Percentiles rank a stretch among this genome's conserved stretches.
phyloP scores from a whole-genome alignment of 2,329 filamentous ascomycete genomes.

The Calonectria fujianensis region DNA sequence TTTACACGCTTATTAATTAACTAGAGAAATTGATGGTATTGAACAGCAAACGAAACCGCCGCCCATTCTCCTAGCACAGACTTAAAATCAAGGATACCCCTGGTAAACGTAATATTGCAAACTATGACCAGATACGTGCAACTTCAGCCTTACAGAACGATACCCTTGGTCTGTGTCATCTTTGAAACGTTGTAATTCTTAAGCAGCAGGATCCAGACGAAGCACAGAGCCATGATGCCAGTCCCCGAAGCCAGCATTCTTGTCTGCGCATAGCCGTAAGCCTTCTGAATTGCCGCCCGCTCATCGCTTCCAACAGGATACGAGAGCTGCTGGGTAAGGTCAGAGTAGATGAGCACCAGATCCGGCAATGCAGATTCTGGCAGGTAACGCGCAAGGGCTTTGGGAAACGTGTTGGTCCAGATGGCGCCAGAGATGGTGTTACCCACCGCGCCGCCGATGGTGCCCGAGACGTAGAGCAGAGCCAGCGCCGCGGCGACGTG shows the following conservation, averaged over 20 bases:
- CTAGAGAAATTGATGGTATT: not conserved
- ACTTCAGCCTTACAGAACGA: slow-evolving; percentile 64
- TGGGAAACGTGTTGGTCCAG: slow-evolving; percentile 53
- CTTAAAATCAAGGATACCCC: too few species aligned
- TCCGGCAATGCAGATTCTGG: slow-evolving; percentile 62
- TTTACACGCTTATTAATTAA: not conserved
- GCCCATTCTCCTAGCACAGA: not conserved
- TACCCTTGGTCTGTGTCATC: slow-evolving; percentile 69
- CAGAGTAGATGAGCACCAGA: slow-evolving; percentile 69
- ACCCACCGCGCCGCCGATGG: slow-evolving; percentile 51
- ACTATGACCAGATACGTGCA: too few species aligned
- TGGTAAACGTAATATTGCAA: not conserved
- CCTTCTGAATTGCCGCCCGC: slow-evolving; percentile 72
- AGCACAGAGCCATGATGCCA: slow-evolving; percentile 53
- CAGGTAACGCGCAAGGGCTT: slow-evolving; percentile 69
- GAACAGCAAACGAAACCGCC: not conserved
- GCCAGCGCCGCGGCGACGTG: slow-evolving; percentile 54
- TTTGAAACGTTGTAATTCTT: slow-evolving; percentile 69
- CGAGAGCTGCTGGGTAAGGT: slow-evolving; percentile 69
- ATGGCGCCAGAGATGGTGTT: slow-evolving; percentile 53
- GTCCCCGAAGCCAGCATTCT: slow-evolving; percentile 63
- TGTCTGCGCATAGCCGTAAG: slow-evolving; percentile 72
- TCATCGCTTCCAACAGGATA: slow-evolving; percentile 66
- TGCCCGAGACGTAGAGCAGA: slow-evolving; percentile 48
- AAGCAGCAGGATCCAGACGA: slow-evolving; percentile 65